phyloP scores from a whole-genome alignment of 116 monocot genomes.

The Dioscorea cayenensis region DNA sequence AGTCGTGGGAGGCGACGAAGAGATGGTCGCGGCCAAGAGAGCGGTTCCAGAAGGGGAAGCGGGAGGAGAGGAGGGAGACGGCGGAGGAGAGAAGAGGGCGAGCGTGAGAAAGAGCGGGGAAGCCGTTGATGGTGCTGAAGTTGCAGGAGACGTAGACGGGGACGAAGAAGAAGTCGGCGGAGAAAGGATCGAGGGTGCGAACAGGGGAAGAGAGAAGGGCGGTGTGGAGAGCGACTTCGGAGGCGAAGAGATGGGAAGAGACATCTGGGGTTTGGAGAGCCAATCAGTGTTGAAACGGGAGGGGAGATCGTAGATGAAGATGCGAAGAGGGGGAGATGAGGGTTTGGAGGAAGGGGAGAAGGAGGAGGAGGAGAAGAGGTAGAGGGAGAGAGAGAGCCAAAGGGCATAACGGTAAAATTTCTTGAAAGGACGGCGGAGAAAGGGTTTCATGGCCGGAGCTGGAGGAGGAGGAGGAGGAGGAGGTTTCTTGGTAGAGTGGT shows the following conservation, averaged over 20 bases:
- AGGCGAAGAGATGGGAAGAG: slow-evolving; percentile 70
- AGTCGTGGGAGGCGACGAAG: slow-evolving; percentile 94
- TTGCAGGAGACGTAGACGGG: slow-evolving; percentile 98
- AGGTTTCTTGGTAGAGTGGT: not conserved
- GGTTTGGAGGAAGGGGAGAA: slow-evolving; percentile 6
- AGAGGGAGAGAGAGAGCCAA: slow-evolving; percentile 28
- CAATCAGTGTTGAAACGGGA: slow-evolving; percentile 62
- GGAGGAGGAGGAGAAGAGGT: slow-evolving; percentile 31
- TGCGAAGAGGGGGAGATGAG: slow-evolving; percentile 18
- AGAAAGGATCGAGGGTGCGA: slow-evolving; percentile 33
- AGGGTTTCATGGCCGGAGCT: slow-evolving; percentile 18
- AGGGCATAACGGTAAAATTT: slow-evolving; percentile 34
- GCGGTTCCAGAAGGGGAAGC: slow-evolving; percentile 77
- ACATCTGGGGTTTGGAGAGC: slow-evolving; percentile 73
- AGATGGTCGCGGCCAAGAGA: slow-evolving; percentile 71
- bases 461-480: not conserved
- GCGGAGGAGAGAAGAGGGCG: slow-evolving; percentile 52
- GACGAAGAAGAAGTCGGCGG: slow-evolving; percentile 83
- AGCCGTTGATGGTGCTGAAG: slow-evolving; percentile 77
- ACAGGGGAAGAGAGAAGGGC: slow-evolving; percentile 38
- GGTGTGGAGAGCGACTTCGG: slow-evolving; percentile 86
- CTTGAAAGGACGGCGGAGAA: slow-evolving; percentile 18
- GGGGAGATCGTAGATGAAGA: slow-evolving; percentile 88
- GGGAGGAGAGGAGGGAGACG: slow-evolving; percentile 32
- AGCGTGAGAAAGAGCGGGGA: slow-evolving; percentile 75